Evolutionary conservation across 2,329 filamentous ascomycete genomes (phyloP).

Genomic region (Cytospora leucostoma): DNA sequence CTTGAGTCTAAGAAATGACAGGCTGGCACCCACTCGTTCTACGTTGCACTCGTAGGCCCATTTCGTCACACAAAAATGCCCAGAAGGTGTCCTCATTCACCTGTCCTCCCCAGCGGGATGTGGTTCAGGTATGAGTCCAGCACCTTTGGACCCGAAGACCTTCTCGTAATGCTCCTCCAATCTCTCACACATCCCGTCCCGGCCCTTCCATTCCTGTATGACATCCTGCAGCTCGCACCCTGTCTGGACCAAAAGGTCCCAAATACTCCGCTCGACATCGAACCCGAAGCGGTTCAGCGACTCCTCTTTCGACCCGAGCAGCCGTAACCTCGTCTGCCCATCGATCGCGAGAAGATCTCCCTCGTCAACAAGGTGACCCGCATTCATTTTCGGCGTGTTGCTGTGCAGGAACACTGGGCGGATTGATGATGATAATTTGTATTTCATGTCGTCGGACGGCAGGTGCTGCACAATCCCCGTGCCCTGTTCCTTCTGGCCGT

Average conservation of each 20-base stretch:
- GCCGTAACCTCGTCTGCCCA: conserved; percentile 30
- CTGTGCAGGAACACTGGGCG: conserved; percentile 41
- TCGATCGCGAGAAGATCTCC: conserved; percentile 29
- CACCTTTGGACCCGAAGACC: conserved; percentile 37
- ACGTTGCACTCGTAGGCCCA: background rate
- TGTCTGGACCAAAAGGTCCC: conserved; percentile 36
- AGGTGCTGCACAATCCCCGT: conserved; percentile 38
- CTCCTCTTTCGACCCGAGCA: conserved; percentile 36
- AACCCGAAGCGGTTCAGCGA: conserved; percentile 34
- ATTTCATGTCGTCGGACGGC: conserved; percentile 35
- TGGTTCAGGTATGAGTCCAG: background rate
- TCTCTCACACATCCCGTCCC: conserved; percentile 35
- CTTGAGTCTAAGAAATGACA: background rate
- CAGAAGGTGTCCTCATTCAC: background rate
- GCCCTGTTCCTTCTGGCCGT: conserved; percentile 33
- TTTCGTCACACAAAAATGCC: background rate
- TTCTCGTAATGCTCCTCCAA: conserved; percentile 44
- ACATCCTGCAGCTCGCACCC: conserved; percentile 34
- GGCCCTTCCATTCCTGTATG: conserved; percentile 25
- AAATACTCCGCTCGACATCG: conserved; percentile 39
- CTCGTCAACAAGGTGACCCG: conserved; percentile 32
- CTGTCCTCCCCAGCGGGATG: background rate
- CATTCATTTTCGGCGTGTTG: conserved; percentile 42
- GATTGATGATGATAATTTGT: conserved; percentile 21
- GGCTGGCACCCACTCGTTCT: background rate